Evolutionary conservation across 75 land plant species (phyloP).

Genomic region (Selaginella tamariscina): DNA sequence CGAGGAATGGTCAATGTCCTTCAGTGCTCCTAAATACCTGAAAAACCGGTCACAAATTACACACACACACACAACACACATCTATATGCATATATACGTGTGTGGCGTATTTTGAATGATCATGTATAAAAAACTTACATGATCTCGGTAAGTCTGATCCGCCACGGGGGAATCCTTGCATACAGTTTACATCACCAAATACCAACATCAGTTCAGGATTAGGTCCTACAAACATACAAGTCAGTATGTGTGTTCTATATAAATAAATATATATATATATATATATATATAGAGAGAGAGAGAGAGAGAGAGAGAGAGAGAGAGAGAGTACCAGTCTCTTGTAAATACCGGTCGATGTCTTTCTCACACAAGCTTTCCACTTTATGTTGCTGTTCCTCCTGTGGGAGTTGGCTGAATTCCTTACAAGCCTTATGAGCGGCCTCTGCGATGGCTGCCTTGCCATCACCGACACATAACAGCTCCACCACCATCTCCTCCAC

Average conservation of each 20-base stretch:
- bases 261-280: too few species aligned
- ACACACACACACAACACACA: too few species aligned
- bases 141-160: not conserved
- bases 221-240: too few species aligned
- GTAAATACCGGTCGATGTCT: not conserved
- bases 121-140: not conserved
- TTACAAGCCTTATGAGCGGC: not conserved
- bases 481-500: not conserved
- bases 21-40: not conserved
- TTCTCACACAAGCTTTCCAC: not conserved
- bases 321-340: not conserved
- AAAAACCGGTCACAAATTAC: too few species aligned
- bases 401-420: not conserved
- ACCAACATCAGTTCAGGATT: not conserved
- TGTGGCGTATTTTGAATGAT: too few species aligned
- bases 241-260: too few species aligned
- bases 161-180: not conserved
- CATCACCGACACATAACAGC: not conserved
- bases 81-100: too few species aligned
- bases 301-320: too few species aligned
- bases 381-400: not conserved
- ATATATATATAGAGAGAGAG: too few species aligned
- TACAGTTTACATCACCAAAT: not conserved
- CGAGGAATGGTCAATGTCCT: not conserved
- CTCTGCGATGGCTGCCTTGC: not conserved